Percentiles rank a stretch among this genome's conserved stretches.
These are phyloP conservation scores for Penicillium herquei DNA, from an alignment of 495 filamentous ascomycete genomes.

Conservation along the genomic window DNA sequence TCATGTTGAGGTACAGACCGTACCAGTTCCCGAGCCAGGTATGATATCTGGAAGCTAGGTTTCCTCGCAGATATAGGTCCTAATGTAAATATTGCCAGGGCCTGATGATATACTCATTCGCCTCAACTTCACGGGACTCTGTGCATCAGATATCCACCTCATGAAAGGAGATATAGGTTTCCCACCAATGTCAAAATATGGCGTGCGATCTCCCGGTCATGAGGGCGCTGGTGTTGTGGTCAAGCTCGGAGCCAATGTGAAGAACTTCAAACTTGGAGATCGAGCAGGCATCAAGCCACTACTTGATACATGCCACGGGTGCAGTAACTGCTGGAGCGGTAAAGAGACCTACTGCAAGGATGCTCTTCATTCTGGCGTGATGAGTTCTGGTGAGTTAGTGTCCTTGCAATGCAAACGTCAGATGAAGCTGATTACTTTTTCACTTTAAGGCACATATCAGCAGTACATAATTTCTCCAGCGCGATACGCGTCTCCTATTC, in stretches of 20 bases:
- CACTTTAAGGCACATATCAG: constrained; percentile 57
- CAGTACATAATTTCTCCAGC: constrained; percentile 64
- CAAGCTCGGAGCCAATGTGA: constrained; percentile 50
- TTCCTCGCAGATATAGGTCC: background rate
- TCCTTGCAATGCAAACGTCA: background rate
- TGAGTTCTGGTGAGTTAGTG: constrained; percentile 27
- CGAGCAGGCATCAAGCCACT: constrained; percentile 59
- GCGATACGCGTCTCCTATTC: constrained; percentile 64
- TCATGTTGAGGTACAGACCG: constrained; percentile 47
- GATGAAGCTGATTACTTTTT: too few species aligned
- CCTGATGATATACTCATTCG: constrained; percentile 48
- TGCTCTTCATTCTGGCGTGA: constrained; percentile 34
- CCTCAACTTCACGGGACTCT: constrained; percentile 48
- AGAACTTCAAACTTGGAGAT: constrained; percentile 56
- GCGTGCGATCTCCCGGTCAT: constrained; percentile 51
- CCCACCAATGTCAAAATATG: constrained; percentile 47
- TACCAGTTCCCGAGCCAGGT: constrained; percentile 54
- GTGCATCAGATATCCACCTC: constrained; percentile 49
- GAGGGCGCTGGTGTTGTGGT: constrained; percentile 58
- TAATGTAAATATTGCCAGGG: constrained; percentile 24
- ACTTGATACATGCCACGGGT: constrained; percentile 50
- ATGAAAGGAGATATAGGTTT: constrained; percentile 46
- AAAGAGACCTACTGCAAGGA: constrained; percentile 44
- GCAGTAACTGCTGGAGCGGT: constrained; percentile 45
- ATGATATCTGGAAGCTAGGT: constrained; percentile 5